phyloP scores from a whole-genome alignment of 441 rosid genomes.

The Gossypium aridum region DNA sequence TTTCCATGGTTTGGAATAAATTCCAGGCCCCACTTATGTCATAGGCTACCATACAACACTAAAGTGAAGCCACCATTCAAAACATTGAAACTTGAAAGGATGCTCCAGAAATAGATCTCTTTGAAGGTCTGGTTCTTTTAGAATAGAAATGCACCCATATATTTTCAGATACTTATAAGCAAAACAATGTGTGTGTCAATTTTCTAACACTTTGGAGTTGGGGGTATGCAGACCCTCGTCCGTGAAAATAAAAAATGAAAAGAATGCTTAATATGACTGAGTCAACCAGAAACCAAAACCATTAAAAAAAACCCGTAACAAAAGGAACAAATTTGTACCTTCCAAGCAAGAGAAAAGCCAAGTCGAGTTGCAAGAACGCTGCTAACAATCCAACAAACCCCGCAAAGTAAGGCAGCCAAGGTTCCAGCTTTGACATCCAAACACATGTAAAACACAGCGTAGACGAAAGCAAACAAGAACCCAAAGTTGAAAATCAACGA shows the following conservation, averaged over 20 bases:
- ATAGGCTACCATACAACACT: background rate
- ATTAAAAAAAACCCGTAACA: background rate
- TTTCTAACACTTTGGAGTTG: background rate
- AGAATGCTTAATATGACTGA: background rate
- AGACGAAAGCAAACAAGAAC: slow-evolving; percentile 38
- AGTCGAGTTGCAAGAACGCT: slow-evolving; percentile 35
- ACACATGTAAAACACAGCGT: slow-evolving; percentile 39
- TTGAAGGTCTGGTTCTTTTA: background rate
- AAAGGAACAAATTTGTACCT: slow-evolving; percentile 26
- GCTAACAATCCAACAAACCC: slow-evolving; percentile 38
- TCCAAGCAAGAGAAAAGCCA: slow-evolving; percentile 55
- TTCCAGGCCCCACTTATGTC: background rate
- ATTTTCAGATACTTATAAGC: background rate
- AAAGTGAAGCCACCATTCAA: background rate
- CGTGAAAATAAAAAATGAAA: background rate
- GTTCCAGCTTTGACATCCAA: slow-evolving; percentile 48
- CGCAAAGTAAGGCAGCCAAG: slow-evolving; percentile 52
- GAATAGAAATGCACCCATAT: background rate
- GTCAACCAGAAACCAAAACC: background rate
- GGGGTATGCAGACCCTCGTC: background rate
- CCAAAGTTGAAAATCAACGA: slow-evolving; percentile 40
- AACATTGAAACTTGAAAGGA: background rate
- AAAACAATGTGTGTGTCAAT: background rate
- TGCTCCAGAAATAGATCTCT: background rate
- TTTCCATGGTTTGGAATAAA: background rate